Percentiles rank a stretch among this genome's conserved stretches.
Conservation (phyloP, 2,329 filamentous ascomycete genomes). For the Hymenoscyphus repandus region DNA sequence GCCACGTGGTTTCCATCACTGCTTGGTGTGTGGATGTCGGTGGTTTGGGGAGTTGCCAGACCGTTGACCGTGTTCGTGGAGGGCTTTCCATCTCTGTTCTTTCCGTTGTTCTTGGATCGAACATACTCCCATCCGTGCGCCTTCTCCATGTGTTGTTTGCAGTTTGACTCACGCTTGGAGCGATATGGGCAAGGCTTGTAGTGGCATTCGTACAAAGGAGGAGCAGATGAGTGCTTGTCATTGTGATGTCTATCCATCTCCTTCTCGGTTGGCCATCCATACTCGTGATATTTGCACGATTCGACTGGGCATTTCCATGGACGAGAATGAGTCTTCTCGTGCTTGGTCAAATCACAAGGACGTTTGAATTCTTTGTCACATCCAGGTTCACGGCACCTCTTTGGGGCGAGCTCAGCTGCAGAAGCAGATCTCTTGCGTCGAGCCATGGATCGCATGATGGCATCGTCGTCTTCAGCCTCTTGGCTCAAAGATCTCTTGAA, state of each 20-base stretch:
- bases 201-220: slow-evolving; percentile 76
- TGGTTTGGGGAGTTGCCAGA: slow-evolving; percentile 56
- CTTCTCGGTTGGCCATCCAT: slow-evolving; percentile 96
- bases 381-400: slow-evolving; percentile 67
- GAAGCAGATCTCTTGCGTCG: slow-evolving; percentile 89
- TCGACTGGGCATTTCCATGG: slow-evolving; percentile 86
- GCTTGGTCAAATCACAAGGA: slow-evolving; percentile 95
- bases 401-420: slow-evolving; percentile 74
- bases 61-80: slow-evolving; percentile 33
- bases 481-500: slow-evolving; percentile 65
- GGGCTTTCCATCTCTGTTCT: slow-evolving; percentile 39
- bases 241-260: slow-evolving; percentile 94
- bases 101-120: slow-evolving; percentile 87
- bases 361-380: slow-evolving; percentile 94
- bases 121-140: slow-evolving; percentile 87
- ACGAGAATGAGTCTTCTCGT: slow-evolving; percentile 94
- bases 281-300: slow-evolving; percentile 83
- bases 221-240: slow-evolving; percentile 83
- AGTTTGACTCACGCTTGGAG: slow-evolving; percentile 93
- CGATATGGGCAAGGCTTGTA: slow-evolving; percentile 85
- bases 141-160: slow-evolving; percentile 99
- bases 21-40: slow-evolving; percentile 52
- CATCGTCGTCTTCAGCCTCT: slow-evolving; percentile 71
- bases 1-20: slow-evolving; percentile 36
- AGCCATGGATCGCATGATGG: slow-evolving; percentile 87